phyloP scores from a whole-genome alignment of 768 basidiomycete species.

The Rhodosporidiobolus sp. region DNA sequence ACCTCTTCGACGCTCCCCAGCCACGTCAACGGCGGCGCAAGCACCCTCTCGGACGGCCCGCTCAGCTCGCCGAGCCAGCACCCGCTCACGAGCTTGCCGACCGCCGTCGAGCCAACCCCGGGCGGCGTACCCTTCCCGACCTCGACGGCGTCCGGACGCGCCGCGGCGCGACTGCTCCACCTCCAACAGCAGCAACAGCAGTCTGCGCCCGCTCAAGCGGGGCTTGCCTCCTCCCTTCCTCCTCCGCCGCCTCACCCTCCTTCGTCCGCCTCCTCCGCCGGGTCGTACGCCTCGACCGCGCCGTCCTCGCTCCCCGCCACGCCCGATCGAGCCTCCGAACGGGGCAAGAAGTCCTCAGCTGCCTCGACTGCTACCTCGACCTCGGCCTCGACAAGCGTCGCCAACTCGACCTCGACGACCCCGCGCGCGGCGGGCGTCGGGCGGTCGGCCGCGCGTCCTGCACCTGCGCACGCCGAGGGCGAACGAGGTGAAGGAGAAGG shows the following conservation, averaged over 20 bases:
- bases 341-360: too few relatives aligned
- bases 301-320: neutral
- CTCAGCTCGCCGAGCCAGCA: neutral
- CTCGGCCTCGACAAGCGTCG: too few relatives aligned
- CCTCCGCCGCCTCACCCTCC: neutral
- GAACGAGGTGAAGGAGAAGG: neutral
- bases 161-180: too few relatives aligned
- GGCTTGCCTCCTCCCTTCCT: neutral
- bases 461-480: too few relatives aligned
- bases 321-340: neutral
- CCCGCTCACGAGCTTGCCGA: neutral
- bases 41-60: neutral
- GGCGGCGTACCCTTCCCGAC: too few relatives aligned
- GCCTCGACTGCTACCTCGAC: too few relatives aligned
- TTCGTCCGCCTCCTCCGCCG: neutral
- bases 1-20: neutral
- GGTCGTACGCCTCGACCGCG: neutral
- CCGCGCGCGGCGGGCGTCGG: too few relatives aligned
- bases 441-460: too few relatives aligned
- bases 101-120: neutral
- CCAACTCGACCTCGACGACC: too few relatives aligned
- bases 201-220: neutral
- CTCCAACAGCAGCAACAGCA: too few relatives aligned
- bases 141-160: too few relatives aligned
- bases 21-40: neutral